Percentiles rank a stretch among this genome's conserved stretches.
Evolutionary conservation across 2,329 filamentous ascomycete species (phyloP).

Genomic region (Ophiocordyceps robertsii): DNA sequence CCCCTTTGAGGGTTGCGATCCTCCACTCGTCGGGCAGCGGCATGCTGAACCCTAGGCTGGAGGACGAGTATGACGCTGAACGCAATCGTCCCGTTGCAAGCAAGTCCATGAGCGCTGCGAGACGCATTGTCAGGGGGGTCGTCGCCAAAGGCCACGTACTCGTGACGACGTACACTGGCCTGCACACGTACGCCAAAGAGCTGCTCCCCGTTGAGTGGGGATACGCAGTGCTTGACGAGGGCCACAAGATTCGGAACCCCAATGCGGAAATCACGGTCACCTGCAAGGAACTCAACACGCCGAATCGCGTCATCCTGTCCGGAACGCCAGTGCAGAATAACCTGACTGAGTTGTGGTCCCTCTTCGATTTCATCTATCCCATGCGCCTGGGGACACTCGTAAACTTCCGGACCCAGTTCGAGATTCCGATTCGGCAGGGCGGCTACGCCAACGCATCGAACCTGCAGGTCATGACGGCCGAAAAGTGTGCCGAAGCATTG

Average conservation of each 20-base stretch:
- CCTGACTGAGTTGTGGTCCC: slow-evolving; percentile 83
- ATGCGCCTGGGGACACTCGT: slow-evolving; percentile 90
- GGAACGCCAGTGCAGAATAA: slow-evolving; percentile 98
- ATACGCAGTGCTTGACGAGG: slow-evolving; percentile 89
- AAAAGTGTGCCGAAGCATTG: slow-evolving; percentile 83
- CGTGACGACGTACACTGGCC: slow-evolving; percentile 87
- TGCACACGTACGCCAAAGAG: slow-evolving; percentile 82
- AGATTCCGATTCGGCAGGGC: slow-evolving; percentile 83
- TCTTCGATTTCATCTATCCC: slow-evolving; percentile 95
- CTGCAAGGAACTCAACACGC: slow-evolving; percentile 84
- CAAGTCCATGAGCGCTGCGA: slow-evolving; percentile 45
- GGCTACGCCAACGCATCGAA: slow-evolving; percentile 95
- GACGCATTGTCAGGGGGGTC: slow-evolving; percentile 70
- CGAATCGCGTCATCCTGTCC: slow-evolving; percentile 84
- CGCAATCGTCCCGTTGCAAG: slow-evolving; percentile 19
- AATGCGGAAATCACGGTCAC: slow-evolving; percentile 90
- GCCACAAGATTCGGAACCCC: slow-evolving; percentile 95
- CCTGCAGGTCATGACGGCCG: slow-evolving; percentile 84
- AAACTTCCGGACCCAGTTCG: slow-evolving; percentile 82
- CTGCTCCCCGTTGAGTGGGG: slow-evolving; percentile 79
- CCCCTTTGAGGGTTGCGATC: slow-evolving; percentile 91
- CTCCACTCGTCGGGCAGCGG: slow-evolving; percentile 91
- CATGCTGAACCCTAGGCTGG: slow-evolving; percentile 71
- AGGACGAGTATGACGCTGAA: slow-evolving; percentile 38
- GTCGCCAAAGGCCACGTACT: slow-evolving; percentile 78